A percentile compares a stretch with the other conserved stretches of the same genome.
These are phyloP conservation scores for Anthracocystis setariae DNA, from an alignment of 1,284 basidiomycete genomes.

Conservation along the genomic window DNA sequence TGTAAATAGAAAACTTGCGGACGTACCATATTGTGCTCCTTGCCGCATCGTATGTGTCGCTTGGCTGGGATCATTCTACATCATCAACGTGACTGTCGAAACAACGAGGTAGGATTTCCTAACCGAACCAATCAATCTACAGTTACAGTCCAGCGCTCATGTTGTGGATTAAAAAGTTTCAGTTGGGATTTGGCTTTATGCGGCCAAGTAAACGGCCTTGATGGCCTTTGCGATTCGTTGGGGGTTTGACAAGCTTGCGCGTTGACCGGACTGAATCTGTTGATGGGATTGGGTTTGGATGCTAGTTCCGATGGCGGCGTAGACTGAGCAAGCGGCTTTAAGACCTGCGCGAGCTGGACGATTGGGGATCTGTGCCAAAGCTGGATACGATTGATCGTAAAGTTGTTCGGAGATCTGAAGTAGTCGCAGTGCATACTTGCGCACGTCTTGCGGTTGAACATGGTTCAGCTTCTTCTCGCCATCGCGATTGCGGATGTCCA, in stretches of 20 bases:
- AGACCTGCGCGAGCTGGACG: conserved; percentile 51
- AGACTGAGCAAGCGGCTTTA: conserved; percentile 57
- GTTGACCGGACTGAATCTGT: conserved; percentile 23
- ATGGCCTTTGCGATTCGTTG: conserved; percentile 29
- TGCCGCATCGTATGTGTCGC: too few relatives aligned
- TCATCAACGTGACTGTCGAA: too few relatives aligned
- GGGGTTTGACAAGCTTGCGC: conserved; percentile 39
- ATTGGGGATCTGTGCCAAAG: conserved; percentile 46
- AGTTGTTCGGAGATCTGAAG: conserved; percentile 41
- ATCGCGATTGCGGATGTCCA: conserved; percentile 5
- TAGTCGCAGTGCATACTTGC: conserved; percentile 38
- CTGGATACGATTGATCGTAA: conserved; percentile 43
- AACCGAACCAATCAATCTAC: too few relatives aligned
- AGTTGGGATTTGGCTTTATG: too few relatives aligned
- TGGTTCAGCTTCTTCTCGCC: background rate
- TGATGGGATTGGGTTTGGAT: conserved; percentile 33
- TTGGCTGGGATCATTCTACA: too few relatives aligned
- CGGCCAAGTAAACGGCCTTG: conserved; percentile 40
- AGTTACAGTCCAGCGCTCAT: too few relatives aligned
- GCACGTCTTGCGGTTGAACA: conserved; percentile 28
- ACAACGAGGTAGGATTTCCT: too few relatives aligned
- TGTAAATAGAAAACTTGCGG: background rate
- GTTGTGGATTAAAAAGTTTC: too few relatives aligned
- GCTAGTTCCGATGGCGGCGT: conserved; percentile 46
- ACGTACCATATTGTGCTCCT: too few relatives aligned